These are phyloP conservation scores for Stentor roeselii DNA, from an alignment of 73 alveolate species.

Conservation along the genomic window DNA sequence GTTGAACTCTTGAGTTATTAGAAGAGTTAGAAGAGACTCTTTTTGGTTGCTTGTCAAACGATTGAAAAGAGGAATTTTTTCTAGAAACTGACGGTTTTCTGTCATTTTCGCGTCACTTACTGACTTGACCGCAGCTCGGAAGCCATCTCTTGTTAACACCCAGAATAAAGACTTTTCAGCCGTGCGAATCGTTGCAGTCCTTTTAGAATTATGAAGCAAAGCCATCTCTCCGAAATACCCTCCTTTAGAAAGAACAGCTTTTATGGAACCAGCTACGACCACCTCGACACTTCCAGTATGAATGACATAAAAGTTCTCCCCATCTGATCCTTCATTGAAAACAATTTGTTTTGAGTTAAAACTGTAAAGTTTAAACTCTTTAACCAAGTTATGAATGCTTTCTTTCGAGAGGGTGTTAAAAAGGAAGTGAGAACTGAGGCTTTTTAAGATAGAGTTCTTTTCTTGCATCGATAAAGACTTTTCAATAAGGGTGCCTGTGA, in stretches of 20 bases:
- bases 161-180: constrained; percentile 66
- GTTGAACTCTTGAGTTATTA: constrained; percentile 7
- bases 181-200: constrained; percentile 87
- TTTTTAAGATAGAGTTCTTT: not conserved
- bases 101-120: constrained; percentile 31
- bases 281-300: constrained; percentile 13
- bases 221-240: constrained; percentile 94
- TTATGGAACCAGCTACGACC: not conserved
- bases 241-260: constrained; percentile 47
- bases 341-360: not conserved
- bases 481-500: too few species aligned
- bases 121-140: constrained; percentile 53
- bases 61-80: constrained; percentile 33
- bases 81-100: constrained; percentile 40
- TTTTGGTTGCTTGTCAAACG: not conserved
- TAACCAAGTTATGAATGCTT: not conserved
- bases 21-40: not conserved
- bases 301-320: not conserved
- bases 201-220: constrained; percentile 80
- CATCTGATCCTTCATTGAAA: constrained; percentile 9
- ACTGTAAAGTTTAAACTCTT: not conserved
- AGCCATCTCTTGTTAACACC: constrained; percentile 85
- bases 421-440: not conserved
- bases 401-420: constrained; percentile 17
- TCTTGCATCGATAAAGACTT: not conserved